A percentile compares a stretch with the other conserved stretches of the same genome.
phyloP scores from a whole-genome alignment of 352 stramenopile genomes.

The Blastocystis sp. region DNA sequence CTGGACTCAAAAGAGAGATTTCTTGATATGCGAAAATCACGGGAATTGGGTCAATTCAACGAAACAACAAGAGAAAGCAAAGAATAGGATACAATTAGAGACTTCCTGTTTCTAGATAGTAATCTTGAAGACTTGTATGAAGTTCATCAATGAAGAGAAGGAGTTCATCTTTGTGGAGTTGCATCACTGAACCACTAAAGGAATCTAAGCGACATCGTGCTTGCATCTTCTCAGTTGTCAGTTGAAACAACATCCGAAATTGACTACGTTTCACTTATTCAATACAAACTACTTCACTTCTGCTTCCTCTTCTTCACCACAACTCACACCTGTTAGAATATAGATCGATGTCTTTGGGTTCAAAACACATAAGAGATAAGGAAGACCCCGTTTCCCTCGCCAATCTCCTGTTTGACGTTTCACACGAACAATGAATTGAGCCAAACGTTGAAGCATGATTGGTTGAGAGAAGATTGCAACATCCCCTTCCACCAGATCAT shows the following conservation, averaged over 20 bases:
- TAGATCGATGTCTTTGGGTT: slow-evolving; percentile 32
- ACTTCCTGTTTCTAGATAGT: slow-evolving; percentile 29
- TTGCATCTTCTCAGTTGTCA: slow-evolving; percentile 16
- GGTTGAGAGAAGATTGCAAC: slow-evolving; percentile 35
- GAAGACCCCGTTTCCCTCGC: neutral
- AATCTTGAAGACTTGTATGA: slow-evolving; percentile 35
- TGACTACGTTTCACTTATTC: slow-evolving; percentile 1
- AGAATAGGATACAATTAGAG: neutral
- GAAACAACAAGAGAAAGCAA: neutral
- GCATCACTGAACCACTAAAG: slow-evolving; percentile 58
- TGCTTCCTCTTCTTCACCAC: slow-evolving; percentile 25
- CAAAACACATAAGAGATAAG: slow-evolving; percentile 45
- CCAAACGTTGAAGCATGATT: slow-evolving; percentile 52
- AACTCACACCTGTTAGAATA: slow-evolving; percentile 25
- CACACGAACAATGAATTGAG: slow-evolving; percentile 49
- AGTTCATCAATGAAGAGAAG: slow-evolving; percentile 54
- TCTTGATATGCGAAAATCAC: neutral
- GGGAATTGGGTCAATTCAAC: neutral
- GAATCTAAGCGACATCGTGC: slow-evolving; percentile 48
- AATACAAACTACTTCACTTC: slow-evolving; percentile 33
- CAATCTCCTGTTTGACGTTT: slow-evolving; percentile 16
- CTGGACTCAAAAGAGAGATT: neutral
- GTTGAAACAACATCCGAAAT: slow-evolving; percentile 33
- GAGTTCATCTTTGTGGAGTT: slow-evolving; percentile 58
- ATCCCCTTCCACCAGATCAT: slow-evolving; percentile 46